These are phyloP conservation scores for Trichoderma pleuroti DNA, from an alignment of 2,329 filamentous ascomycete genomes.

Conservation along the genomic window DNA sequence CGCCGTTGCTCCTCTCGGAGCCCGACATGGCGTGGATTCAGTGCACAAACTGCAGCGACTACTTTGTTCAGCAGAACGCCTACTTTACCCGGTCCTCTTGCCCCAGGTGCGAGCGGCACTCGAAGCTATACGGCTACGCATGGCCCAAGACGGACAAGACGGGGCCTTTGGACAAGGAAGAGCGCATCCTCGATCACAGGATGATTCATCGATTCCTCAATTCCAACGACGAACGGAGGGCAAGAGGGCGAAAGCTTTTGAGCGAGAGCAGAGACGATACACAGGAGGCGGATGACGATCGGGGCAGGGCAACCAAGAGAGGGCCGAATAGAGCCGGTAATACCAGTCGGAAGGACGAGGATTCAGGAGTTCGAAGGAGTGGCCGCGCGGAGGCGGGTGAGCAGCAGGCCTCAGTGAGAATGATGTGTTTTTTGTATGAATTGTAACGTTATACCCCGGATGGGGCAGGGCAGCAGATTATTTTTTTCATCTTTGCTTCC, in stretches of 20 bases:
- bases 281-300: conserved; percentile 26
- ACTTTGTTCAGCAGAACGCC: conserved; percentile 85
- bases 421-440: background rate
- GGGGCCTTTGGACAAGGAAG: conserved; percentile 68
- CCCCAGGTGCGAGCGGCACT: conserved; percentile 90
- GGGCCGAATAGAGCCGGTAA: conserved; percentile 7
- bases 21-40: conserved; percentile 79
- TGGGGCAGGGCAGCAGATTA: background rate
- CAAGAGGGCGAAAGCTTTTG: conserved; percentile 41
- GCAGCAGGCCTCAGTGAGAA: conserved; percentile 29
- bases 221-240: conserved; percentile 61
- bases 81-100: conserved; percentile 84
- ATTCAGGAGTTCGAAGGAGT: conserved; percentile 31
- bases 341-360: conserved; percentile 1
- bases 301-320: conserved; percentile 27
- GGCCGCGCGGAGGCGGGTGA: conserved; percentile 34
- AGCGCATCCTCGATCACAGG: conserved; percentile 77
- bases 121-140: conserved; percentile 87
- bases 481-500: background rate
- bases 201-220: conserved; percentile 80
- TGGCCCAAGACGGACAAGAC: conserved; percentile 94
- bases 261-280: conserved; percentile 24
- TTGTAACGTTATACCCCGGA: background rate
- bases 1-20: conserved; percentile 69
- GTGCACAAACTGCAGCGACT: conserved; percentile 76